A percentile compares a stretch with the other conserved stretches of the same genome.
Evolutionary conservation across 169 alveolate species (phyloP).

Genomic region (Babesia microti): DNA sequence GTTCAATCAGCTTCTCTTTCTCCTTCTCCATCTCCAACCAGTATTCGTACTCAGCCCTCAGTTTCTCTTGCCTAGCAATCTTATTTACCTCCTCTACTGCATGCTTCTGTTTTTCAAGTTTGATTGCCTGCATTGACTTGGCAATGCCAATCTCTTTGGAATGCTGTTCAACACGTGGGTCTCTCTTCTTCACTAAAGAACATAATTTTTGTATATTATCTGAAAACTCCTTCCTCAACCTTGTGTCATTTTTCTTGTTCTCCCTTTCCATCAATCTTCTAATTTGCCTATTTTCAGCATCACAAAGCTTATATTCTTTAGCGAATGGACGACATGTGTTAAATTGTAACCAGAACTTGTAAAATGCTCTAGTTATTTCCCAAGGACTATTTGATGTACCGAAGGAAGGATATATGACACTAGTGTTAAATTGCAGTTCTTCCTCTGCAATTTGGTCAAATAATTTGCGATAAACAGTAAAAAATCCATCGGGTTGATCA

Average conservation of each 20-base stretch:
- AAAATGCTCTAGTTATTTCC: slow-evolving; percentile 7
- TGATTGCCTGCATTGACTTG: too few relatives aligned
- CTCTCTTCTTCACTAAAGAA: slow-evolving; percentile 11
- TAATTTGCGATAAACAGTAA: slow-evolving; percentile 11
- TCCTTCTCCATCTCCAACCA: slow-evolving; percentile 4
- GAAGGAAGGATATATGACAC: background rate
- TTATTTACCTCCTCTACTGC: slow-evolving; percentile 7
- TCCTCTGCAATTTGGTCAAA: slow-evolving; percentile 8
- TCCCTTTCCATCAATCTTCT: slow-evolving; percentile 13
- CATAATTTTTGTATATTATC: slow-evolving; percentile 17
- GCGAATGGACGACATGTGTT: slow-evolving; percentile 7
- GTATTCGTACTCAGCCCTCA: slow-evolving; percentile 4
- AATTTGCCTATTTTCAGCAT: slow-evolving; percentile 7
- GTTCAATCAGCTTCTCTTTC: slow-evolving; percentile 12
- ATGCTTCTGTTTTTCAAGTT: slow-evolving; percentile 7
- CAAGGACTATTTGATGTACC: slow-evolving; percentile 18
- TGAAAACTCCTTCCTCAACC: slow-evolving; percentile 15
- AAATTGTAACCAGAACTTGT: slow-evolving; percentile 12
- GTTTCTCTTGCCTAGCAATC: slow-evolving; percentile 3
- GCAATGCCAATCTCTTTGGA: too few relatives aligned
- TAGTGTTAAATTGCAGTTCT: slow-evolving; percentile 1
- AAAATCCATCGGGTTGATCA: slow-evolving; percentile 10
- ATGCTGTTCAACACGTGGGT: too few relatives aligned
- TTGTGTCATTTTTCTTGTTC: slow-evolving; percentile 12
- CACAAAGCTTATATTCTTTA: too few relatives aligned